Conservation (phyloP, 345 rosid species). For the Citrus maxima region DNA sequence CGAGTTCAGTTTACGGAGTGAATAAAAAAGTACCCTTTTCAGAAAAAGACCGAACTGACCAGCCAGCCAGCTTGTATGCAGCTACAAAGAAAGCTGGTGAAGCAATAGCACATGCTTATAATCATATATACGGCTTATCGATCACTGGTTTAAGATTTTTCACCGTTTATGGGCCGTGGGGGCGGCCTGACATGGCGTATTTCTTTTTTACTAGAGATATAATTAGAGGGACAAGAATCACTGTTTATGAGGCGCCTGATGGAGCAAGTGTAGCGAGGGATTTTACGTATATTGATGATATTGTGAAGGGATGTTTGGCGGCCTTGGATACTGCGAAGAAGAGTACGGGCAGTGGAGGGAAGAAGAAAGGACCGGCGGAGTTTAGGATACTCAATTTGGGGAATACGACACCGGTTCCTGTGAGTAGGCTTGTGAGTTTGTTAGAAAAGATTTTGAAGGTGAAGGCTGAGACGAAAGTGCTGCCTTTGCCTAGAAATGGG, state of each 20-base stretch:
- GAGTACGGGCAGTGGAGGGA: slow-evolving; percentile 75
- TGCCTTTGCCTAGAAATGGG: slow-evolving; percentile 67
- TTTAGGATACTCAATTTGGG: slow-evolving; percentile 63
- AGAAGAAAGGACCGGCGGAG: slow-evolving; percentile 53
- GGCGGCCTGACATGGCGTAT: slow-evolving; percentile 74
- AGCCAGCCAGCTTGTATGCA: slow-evolving; percentile 61
- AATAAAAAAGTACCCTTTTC: slow-evolving; percentile 65
- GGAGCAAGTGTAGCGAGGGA: slow-evolving; percentile 63
- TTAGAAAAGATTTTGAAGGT: slow-evolving; percentile 59
- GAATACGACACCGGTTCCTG: slow-evolving; percentile 57
- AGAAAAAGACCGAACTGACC: slow-evolving; percentile 60
- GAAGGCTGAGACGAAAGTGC: slow-evolving; percentile 54
- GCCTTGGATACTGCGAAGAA: slow-evolving; percentile 64
- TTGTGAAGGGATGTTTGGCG: slow-evolving; percentile 62
- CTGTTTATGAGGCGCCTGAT: slow-evolving; percentile 45
- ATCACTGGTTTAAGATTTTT: slow-evolving; percentile 62
- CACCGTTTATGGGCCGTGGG: slow-evolving; percentile 78
- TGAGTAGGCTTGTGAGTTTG: slow-evolving; percentile 51
- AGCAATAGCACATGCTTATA: slow-evolving; percentile 62
- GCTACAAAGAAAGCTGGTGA: slow-evolving; percentile 77
- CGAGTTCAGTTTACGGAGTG: slow-evolving; percentile 70
- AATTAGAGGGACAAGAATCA: slow-evolving; percentile 46
- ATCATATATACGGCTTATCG: slow-evolving; percentile 67
- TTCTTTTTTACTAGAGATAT: slow-evolving; percentile 66
- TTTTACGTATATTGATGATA: slow-evolving; percentile 67